Conservation (phyloP, 106 monocot species). For the Dendrobium catenatum region DNA sequence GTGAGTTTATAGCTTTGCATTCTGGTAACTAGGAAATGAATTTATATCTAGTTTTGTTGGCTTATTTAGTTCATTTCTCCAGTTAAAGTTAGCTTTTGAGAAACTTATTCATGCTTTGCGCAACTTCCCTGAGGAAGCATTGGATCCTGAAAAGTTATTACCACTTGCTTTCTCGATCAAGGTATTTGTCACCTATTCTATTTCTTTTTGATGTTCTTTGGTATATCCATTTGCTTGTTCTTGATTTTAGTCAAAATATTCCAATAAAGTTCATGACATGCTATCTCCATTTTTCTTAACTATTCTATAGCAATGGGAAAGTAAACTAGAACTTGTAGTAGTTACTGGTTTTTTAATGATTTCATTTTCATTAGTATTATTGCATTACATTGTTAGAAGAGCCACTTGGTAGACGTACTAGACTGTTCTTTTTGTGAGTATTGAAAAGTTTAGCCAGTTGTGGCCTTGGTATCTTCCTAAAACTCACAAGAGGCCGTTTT, state of each 20-base stretch:
- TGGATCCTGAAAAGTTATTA: constrained; percentile 76
- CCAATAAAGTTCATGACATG: neutral
- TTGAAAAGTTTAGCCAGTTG: too few relatives aligned
- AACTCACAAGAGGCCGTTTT: too few relatives aligned
- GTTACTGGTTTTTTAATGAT: too few relatives aligned
- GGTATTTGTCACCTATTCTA: constrained; percentile 29
- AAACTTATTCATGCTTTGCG: constrained; percentile 85
- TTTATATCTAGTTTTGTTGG: neutral
- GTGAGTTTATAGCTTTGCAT: constrained; percentile 29
- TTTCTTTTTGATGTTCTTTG: neutral
- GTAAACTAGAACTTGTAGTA: too few relatives aligned
- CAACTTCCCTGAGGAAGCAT: constrained; percentile 90
- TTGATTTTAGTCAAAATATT: neutral
- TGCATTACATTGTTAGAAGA: too few relatives aligned
- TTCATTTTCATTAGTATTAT: too few relatives aligned
- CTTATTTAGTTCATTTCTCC: constrained; percentile 1
- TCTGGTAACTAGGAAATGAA: constrained; percentile 7
- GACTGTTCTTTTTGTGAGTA: too few relatives aligned
- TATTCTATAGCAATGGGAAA: neutral
- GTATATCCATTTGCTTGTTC: neutral
- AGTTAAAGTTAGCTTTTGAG: constrained; percentile 95
- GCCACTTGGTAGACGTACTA: too few relatives aligned
- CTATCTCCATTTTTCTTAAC: neutral
- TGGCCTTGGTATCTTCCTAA: too few relatives aligned
- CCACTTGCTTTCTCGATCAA: constrained; percentile 91